Evolutionary conservation across 352 stramenopile species (phyloP), one percentile per base, ranked within the genome.

Genomic region (Phytophthora hibernalis): DNA sequence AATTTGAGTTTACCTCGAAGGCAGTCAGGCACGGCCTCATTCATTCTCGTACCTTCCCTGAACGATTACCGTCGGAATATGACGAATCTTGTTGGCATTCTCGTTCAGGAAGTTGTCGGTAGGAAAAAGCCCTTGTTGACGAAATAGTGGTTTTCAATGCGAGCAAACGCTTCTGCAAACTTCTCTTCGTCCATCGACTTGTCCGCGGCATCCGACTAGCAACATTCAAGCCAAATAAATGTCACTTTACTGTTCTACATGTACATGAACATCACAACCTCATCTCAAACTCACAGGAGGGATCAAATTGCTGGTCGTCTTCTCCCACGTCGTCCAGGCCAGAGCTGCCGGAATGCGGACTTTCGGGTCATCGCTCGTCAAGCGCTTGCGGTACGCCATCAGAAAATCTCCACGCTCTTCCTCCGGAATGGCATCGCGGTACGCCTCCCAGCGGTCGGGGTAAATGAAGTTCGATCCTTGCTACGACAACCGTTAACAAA

Each of bases 131-230:
- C 93, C 47, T 91, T 85, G 77, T 98, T 86, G 38, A 92, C 68
- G 28, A 98, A 98, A 72, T 96, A 98, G 67, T 98, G 92, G 78
- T 96, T 97, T 76, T 98, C 93, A 61, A 98, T 98, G 47, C 92
- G 85, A 26, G 91, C 92, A 67, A 98, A 98, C 2, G 93, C 89
- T 62, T 96, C 82, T 8, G 90, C 85, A 61, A 97, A 97, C 64
- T 88, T 86, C 22, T 74, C 68, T 45, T 97, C 84, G 31, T 70
- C 77, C 79, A 91, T 94, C 42, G 85, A 92, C 77, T 93, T 92
- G 31, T 83, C 76, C n/a, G 75, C 80, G 1, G 82, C 79, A 61
- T 95, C 74, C 11, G 72, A 40, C 80, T 86, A 45, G 13, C 16
- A 55, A 21, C 16, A 65, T 33, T 16, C 35, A 49, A 26, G 10